phyloP scores from a whole-genome alignment of 2,329 filamentous ascomycete species.

The Microdochium bolleyi region DNA sequence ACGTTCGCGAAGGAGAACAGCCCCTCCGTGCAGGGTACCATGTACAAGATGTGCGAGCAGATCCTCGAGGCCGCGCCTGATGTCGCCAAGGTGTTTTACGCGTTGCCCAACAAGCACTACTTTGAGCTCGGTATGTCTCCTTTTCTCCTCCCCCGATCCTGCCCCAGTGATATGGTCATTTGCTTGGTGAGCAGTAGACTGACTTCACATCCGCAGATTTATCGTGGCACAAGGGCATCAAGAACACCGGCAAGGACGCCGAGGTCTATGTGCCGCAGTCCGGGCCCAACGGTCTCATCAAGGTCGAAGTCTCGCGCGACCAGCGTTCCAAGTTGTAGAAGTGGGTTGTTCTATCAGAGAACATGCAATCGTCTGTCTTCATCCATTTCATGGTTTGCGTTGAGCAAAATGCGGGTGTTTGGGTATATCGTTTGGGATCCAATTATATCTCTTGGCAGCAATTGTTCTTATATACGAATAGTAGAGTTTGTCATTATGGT shows the following conservation, averaged over 20 bases:
- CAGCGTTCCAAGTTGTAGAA: constrained; percentile 6
- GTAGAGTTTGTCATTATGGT: too few species aligned
- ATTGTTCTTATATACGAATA: too few species aligned
- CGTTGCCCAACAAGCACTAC: constrained; percentile 96
- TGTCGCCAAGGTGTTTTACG: constrained; percentile 68
- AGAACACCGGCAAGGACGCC: constrained; percentile 93
- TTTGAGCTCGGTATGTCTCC: constrained; percentile 76
- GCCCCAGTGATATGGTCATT: too few species aligned
- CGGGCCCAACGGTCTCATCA: constrained; percentile 89
- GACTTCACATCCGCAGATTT: too few species aligned
- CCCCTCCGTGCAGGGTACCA: constrained; percentile 90
- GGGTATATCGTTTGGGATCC: too few species aligned
- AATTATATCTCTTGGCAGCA: too few species aligned
- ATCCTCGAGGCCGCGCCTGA: constrained; percentile 71
- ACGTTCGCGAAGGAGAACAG: constrained; percentile 86
- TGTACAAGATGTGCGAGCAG: constrained; percentile 96
- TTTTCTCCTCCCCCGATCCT: too few species aligned
- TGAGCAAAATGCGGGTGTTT: too few species aligned
- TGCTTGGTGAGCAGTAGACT: too few species aligned
- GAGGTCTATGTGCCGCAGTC: constrained; percentile 93
- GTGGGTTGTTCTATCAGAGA: constrained; percentile 11
- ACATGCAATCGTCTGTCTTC: constrained; percentile 1
- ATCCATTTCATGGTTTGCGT: background rate
- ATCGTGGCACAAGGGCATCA: constrained; percentile 90
- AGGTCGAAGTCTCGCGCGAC: constrained; percentile 71